A percentile compares a stretch with the other conserved stretches of the same genome.
Evolutionary conservation across 1,284 basidiomycete genomes (phyloP).

Genomic region (Microbotryomycetes sp.): DNA sequence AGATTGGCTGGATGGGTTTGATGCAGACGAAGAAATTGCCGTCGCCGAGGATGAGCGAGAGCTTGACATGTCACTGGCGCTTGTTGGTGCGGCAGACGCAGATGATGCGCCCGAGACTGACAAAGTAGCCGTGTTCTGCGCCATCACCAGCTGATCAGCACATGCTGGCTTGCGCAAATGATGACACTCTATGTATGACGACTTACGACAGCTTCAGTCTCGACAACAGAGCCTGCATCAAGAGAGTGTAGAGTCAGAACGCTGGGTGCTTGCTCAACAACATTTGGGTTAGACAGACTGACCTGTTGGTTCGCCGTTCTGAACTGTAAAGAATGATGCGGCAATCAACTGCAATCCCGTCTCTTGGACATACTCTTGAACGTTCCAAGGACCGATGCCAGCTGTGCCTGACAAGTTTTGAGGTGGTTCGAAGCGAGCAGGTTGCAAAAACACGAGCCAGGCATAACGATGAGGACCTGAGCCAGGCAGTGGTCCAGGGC

Average conservation of each 20-base stretch:
- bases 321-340: constrained; percentile 65
- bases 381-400: constrained; percentile 52
- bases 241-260: background rate
- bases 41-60: background rate
- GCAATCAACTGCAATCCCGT: constrained; percentile 43
- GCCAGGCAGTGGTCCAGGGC: constrained; percentile 50
- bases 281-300: background rate
- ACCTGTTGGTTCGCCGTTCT: constrained; percentile 55
- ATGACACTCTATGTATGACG: too few species aligned
- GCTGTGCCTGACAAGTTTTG: constrained; percentile 50
- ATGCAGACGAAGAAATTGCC: background rate
- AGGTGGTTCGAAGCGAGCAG: constrained; percentile 57
- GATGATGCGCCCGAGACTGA: constrained; percentile 26
- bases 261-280: background rate
- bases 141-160: too few species aligned
- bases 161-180: background rate
- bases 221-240: constrained; percentile 15
- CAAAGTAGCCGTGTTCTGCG: constrained; percentile 31
- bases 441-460: constrained; percentile 59
- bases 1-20: background rate
- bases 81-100: constrained; percentile 6
- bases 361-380: constrained; percentile 36
- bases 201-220: constrained; percentile 18
- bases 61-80: background rate
- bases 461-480: constrained; percentile 50